Conservation (phyloP, 306 rosid species). For the Vigna mungo region DNA sequence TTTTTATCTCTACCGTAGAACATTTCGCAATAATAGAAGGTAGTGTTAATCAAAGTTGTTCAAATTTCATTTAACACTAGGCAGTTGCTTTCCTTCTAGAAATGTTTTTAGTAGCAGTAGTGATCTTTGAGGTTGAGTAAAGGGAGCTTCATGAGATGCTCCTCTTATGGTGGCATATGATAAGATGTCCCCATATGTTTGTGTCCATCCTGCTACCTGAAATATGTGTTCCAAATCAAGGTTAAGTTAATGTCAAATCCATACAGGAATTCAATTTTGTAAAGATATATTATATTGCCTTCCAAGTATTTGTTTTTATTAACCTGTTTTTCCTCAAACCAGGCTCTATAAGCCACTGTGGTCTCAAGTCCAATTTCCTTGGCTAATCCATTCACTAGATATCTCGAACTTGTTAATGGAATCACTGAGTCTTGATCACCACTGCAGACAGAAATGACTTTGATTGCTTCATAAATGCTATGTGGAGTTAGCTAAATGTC, state of each 20-base stretch:
- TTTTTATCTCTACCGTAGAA: no score
- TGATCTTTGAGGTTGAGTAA: conserved; percentile 55
- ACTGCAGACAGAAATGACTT: conserved; percentile 37
- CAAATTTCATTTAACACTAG: conserved; percentile 11
- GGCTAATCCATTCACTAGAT: conserved; percentile 44
- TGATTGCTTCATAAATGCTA: background rate
- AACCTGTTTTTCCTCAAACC: conserved; percentile 64
- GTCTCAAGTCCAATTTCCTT: conserved; percentile 43
- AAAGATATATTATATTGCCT: background rate
- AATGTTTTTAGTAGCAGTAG: conserved; percentile 39
- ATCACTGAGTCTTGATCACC: conserved; percentile 57
- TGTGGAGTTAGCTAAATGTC: background rate
- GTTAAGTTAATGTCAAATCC: background rate
- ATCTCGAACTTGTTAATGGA: conserved; percentile 48
- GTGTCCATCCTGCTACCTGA: conserved; percentile 59
- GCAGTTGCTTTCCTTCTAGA: conserved; percentile 45
- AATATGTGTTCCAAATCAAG: background rate
- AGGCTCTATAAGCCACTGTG: conserved; percentile 52
- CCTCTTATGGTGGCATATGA: conserved; percentile 56
- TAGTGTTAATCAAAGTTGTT: background rate
- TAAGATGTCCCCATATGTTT: conserved; percentile 50
- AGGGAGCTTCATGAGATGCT: conserved; percentile 55
- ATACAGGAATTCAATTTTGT: background rate
- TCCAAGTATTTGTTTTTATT: background rate
- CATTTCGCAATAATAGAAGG: no score